Conservation (phyloP, 768 basidiomycete species). For the Cystoderma amianthinum region DNA sequence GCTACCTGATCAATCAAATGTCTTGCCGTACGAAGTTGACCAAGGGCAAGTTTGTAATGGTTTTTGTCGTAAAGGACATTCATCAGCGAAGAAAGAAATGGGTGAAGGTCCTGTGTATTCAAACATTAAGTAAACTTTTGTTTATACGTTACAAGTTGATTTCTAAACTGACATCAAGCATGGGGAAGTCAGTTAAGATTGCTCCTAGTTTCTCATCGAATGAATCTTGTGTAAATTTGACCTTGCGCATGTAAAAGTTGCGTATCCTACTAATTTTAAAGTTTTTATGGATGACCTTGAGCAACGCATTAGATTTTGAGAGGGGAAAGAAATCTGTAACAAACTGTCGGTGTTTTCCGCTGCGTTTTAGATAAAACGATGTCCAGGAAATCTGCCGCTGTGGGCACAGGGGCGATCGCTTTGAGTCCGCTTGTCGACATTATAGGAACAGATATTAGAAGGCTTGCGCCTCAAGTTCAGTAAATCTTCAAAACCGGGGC, state of each 20-base stretch:
- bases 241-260: conserved; percentile 98
- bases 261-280: conserved; percentile 99
- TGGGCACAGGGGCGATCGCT: conserved; percentile 97
- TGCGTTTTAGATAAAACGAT: conserved; percentile 93
- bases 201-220: conserved; percentile 94
- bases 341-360: conserved; percentile 92
- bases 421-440: conserved; percentile 90
- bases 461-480: too few relatives aligned
- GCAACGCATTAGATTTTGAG: background rate
- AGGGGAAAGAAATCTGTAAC: conserved; percentile 10
- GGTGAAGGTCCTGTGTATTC: conserved; percentile 73
- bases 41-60: conserved; percentile 97
- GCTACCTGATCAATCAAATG: conserved; percentile 97
- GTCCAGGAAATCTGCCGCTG: conserved; percentile 89
- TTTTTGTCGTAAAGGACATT: conserved; percentile 99
- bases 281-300: conserved; percentile 96
- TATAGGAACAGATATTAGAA: conserved; percentile 13
- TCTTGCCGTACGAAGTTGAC: conserved; percentile 90
- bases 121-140: background rate
- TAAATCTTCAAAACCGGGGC: too few relatives aligned
- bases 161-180: conserved; percentile 76
- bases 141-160: conserved; percentile 17
- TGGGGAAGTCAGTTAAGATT: conserved; percentile 94
- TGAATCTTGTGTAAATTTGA: conserved; percentile 96
- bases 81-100: conserved; percentile 91